Conservation (phyloP, 2,329 filamentous ascomycete species). For the Zasmidium cellare region DNA sequence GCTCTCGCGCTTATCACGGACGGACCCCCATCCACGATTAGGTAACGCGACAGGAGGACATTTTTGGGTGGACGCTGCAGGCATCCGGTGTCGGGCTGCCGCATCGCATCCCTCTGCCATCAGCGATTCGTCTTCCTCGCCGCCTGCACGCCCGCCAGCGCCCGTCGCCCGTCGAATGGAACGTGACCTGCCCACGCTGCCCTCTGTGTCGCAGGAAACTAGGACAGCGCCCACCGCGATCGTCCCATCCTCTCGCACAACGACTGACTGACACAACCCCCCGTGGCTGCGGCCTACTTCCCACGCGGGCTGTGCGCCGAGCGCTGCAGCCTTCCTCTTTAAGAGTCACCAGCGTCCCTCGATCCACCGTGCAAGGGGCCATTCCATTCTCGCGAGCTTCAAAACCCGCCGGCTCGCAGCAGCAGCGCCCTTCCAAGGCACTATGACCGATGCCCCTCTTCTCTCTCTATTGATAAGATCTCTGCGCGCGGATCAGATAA, state of each 20-base stretch:
- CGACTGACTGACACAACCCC: neutral
- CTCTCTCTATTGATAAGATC: neutral
- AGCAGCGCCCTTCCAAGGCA: neutral
- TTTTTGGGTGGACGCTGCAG: neutral
- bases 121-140: neutral
- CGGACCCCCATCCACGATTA: neutral
- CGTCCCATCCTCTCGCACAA: neutral
- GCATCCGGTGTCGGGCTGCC: neutral
- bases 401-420: neutral
- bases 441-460: neutral
- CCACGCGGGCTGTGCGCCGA: neutral
- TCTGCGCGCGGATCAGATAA: constrained; percentile 14
- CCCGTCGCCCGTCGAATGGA: neutral
- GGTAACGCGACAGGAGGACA: neutral
- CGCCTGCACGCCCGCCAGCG: neutral
- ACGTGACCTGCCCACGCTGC: neutral
- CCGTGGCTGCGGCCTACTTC: neutral
- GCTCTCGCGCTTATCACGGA: neutral
- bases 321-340: neutral
- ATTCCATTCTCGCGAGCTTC: neutral
- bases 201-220: neutral
- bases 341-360: neutral
- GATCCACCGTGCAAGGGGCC: neutral
- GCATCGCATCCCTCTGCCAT: neutral
- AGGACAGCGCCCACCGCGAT: neutral